These are phyloP conservation scores for Gaeumannomyces sp. DNA, from an alignment of 2,329 filamentous ascomycete genomes.

Conservation along the genomic window DNA sequence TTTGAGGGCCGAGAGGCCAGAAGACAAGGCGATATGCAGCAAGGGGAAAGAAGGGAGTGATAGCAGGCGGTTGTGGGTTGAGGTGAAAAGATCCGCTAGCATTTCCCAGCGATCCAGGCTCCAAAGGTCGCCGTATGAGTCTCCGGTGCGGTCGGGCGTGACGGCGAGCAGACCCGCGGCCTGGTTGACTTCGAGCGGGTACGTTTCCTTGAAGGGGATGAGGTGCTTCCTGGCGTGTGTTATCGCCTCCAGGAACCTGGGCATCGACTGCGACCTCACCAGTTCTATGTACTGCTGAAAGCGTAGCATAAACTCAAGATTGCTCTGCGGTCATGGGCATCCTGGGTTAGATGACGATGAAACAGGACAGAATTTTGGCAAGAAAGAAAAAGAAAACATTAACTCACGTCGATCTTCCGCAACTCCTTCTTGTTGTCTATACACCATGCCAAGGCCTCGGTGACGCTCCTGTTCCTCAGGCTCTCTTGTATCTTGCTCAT, in stretches of 20 bases:
- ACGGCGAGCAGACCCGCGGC: conserved; percentile 80
- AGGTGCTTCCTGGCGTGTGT: conserved; percentile 78
- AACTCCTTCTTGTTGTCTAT: conserved; percentile 87
- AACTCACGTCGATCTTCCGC: conserved; percentile 71
- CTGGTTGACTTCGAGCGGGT: conserved; percentile 61
- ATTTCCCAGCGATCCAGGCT: conserved; percentile 64
- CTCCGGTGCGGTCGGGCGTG: conserved; percentile 44
- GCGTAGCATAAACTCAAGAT: conserved; percentile 86
- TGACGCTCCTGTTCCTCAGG: conserved; percentile 62
- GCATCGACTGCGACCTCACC: conserved; percentile 58
- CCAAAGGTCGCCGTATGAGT: conserved; percentile 57
- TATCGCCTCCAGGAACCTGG: conserved; percentile 70
- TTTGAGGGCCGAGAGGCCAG: conserved; percentile 89
- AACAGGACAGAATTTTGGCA: not conserved
- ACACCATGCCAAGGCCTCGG: conserved; percentile 83
- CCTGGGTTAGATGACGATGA: not conserved
- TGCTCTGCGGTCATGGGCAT: conserved; percentile 45
- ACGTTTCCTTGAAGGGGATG: conserved; percentile 60
- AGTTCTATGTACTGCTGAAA: conserved; percentile 95
- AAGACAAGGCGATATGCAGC: conserved; percentile 83
- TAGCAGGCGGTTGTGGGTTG: conserved; percentile 81
- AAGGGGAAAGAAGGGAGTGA: conserved; percentile 76
- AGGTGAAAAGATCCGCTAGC: conserved; percentile 74
- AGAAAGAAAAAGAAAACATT: not conserved
- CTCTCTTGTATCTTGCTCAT: conserved; percentile 74